phyloP scores from a whole-genome alignment of 2,329 filamentous ascomycete species.

The Curvularia eragrostidis region DNA sequence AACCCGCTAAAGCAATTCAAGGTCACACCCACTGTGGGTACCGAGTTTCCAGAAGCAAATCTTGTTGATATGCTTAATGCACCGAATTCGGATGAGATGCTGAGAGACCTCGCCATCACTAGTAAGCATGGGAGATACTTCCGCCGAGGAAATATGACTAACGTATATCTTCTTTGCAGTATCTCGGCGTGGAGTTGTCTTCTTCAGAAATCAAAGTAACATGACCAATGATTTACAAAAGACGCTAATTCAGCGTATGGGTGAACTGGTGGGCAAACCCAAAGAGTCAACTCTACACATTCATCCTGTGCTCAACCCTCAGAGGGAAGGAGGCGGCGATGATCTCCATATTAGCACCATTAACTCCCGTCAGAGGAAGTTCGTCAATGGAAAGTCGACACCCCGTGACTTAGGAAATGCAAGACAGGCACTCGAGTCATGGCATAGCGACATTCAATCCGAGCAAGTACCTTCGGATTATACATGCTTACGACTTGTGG shows the following conservation, averaged over 20 bases:
- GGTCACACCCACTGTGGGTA: slow-evolving; percentile 14
- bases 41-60: slow-evolving; percentile 12
- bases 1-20: slow-evolving; percentile 11
- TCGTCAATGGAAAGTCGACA: slow-evolving; percentile 6
- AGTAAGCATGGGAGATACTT: neutral
- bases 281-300: slow-evolving; percentile 11
- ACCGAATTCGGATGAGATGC: slow-evolving; percentile 9
- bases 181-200: slow-evolving; percentile 9
- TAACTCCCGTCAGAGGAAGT: slow-evolving; percentile 11
- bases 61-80: slow-evolving; percentile 12
- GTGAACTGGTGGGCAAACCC: slow-evolving; percentile 9
- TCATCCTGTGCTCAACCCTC: slow-evolving; percentile 9
- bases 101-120: slow-evolving; percentile 11
- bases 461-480: slow-evolving; percentile 14
- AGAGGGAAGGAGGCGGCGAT: slow-evolving; percentile 7
- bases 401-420: slow-evolving; percentile 10
- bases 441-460: slow-evolving; percentile 12
- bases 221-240: slow-evolving; percentile 15
- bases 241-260: slow-evolving; percentile 10
- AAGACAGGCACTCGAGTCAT: slow-evolving; percentile 9
- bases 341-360: slow-evolving; percentile 14
- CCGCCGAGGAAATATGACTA: neutral
- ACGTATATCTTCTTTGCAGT: neutral
- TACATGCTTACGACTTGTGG: slow-evolving; percentile 8
- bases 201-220: slow-evolving; percentile 7